Conservation (phyloP, 495 filamentous ascomycete genomes). For the Penicillium argentinense region DNA sequence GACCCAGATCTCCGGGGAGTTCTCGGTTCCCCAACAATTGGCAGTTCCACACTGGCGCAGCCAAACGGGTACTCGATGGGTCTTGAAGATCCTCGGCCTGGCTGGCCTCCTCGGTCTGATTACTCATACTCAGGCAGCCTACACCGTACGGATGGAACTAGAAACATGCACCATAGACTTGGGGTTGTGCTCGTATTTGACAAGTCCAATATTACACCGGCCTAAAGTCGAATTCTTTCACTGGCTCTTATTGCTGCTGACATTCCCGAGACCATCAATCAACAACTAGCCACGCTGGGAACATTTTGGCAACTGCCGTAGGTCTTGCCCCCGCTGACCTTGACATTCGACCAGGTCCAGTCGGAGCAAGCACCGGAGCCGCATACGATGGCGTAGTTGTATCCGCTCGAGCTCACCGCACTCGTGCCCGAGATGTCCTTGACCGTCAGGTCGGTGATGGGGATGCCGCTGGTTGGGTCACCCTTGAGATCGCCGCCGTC, state of each 20-base stretch:
- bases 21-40: neutral
- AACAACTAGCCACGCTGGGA: slow-evolving; percentile 36
- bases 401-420: slow-evolving; percentile 36
- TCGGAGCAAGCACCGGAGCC: slow-evolving; percentile 36
- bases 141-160: too few relatives aligned
- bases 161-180: too few relatives aligned
- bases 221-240: too few relatives aligned
- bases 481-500: slow-evolving; percentile 54
- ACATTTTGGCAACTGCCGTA: slow-evolving; percentile 41
- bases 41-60: neutral
- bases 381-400: slow-evolving; percentile 54
- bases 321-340: slow-evolving; percentile 49
- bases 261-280: neutral
- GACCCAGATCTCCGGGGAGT: slow-evolving; percentile 5
- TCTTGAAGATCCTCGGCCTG: neutral
- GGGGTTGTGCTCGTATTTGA: too few relatives aligned
- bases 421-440: slow-evolving; percentile 44
- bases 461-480: slow-evolving; percentile 54
- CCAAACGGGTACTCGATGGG: neutral
- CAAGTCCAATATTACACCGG: too few relatives aligned
- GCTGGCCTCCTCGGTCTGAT: slow-evolving; percentile 5
- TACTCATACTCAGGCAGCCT: neutral
- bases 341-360: slow-evolving; percentile 48
- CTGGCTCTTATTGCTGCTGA: too few relatives aligned
- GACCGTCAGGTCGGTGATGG: slow-evolving; percentile 54